Percentiles rank a stretch among this genome's conserved stretches.
Evolutionary conservation across 768 basidiomycete genomes (phyloP).

Genomic region (Leucogyrophana mollusca): DNA sequence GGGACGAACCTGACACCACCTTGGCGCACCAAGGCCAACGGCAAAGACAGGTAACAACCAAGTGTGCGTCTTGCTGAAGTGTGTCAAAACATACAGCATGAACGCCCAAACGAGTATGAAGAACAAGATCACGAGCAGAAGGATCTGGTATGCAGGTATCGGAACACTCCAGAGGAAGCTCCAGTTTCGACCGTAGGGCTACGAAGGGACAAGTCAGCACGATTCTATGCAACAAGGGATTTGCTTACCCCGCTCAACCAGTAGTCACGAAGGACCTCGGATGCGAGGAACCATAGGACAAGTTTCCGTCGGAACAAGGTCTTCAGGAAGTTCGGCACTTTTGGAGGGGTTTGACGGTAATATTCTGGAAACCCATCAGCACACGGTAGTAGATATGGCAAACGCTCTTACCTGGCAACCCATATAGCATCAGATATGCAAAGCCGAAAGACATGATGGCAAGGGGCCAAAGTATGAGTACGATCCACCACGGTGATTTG

Average conservation of each 20-base stretch:
- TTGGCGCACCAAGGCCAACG: constrained; percentile 88
- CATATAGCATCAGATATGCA: constrained; percentile 80
- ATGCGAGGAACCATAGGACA: constrained; percentile 93
- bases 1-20: constrained; percentile 83
- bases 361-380: constrained; percentile 53
- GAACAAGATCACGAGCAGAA: constrained; percentile 78
- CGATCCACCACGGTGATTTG: constrained; percentile 82
- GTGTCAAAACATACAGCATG: constrained; percentile 71
- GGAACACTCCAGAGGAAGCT: constrained; percentile 85
- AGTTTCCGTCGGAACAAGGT: constrained; percentile 89
- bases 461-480: constrained; percentile 79
- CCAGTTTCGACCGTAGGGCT: constrained; percentile 96
- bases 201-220: constrained; percentile 13
- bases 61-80: constrained; percentile 91
- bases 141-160: constrained; percentile 80
- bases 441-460: constrained; percentile 73
- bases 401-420: constrained; percentile 68
- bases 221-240: neutral
- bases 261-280: constrained; percentile 89
- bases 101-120: constrained; percentile 86
- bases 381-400: neutral
- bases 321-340: constrained; percentile 88
- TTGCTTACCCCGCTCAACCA: constrained; percentile 81
- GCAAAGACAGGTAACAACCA: constrained; percentile 96
- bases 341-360: constrained; percentile 90